phyloP scores from a whole-genome alignment of 176 grass and related monocot species.

The Cenchrus purpureus region DNA sequence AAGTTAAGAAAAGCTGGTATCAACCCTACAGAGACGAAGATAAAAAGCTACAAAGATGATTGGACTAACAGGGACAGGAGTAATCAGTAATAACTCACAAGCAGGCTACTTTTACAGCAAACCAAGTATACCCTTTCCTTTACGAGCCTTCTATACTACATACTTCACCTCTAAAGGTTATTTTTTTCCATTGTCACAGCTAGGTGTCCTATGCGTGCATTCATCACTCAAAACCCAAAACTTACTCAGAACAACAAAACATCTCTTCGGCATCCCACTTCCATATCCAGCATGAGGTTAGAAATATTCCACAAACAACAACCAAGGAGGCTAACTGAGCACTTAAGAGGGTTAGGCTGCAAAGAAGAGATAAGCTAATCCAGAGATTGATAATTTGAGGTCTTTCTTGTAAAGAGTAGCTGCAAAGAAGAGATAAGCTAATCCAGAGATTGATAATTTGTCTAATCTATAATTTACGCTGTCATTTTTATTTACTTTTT shows the following conservation, averaged over 20 bases:
- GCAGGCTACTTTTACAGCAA: not conserved
- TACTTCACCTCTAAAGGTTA: not conserved
- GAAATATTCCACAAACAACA: not conserved
- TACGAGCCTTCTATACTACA: not conserved
- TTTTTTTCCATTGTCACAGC: not conserved
- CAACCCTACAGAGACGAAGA: not conserved
- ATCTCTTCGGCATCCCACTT: not conserved
- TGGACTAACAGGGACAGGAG: not conserved
- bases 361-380: too few species aligned
- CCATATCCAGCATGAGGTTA: not conserved
- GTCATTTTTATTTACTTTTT: too few species aligned
- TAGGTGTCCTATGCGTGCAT: not conserved
- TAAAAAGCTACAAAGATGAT: not conserved
- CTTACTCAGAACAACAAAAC: not conserved
- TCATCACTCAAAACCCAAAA: not conserved
- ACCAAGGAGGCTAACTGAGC: not conserved
- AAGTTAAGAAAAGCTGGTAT: not conserved
- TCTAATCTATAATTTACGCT: too few species aligned
- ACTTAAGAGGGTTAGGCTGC: not conserved
- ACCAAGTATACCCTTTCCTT: constrained; percentile 13
- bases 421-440: too few species aligned
- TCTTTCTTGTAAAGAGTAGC: too few species aligned
- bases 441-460: too few species aligned
- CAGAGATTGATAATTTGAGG: too few species aligned
- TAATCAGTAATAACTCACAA: not conserved